A percentile compares a stretch with the other conserved stretches of the same genome.
phyloP scores from a whole-genome alignment of 2,329 filamentous ascomycete species.

The Pseudogymnoascus sp. region DNA sequence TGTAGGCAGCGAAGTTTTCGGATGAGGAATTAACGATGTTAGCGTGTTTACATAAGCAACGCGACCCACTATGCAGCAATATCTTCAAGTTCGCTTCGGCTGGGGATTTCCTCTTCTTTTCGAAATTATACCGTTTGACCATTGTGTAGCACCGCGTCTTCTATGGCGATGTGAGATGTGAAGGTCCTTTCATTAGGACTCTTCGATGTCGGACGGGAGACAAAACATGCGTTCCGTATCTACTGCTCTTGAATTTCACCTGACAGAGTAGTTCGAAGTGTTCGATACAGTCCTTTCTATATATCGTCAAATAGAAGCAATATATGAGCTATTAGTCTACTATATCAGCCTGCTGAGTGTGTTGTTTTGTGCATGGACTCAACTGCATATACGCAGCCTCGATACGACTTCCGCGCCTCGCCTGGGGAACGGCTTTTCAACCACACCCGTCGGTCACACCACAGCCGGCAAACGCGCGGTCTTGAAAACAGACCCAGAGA shows the following conservation, averaged over 20 bases:
- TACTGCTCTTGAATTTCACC: slow-evolving; percentile 66
- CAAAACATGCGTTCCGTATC: slow-evolving; percentile 66
- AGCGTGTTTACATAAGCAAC: slow-evolving; percentile 10
- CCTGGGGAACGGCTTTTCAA: slow-evolving; percentile 13
- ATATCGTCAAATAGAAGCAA: slow-evolving; percentile 5
- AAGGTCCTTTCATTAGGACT: slow-evolving; percentile 47
- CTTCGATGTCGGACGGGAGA: slow-evolving; percentile 55
- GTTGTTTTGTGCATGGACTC: not conserved
- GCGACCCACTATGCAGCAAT: slow-evolving; percentile 13
- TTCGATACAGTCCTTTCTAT: slow-evolving; percentile 7
- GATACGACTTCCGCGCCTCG: slow-evolving; percentile 2
- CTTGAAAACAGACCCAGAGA: not conserved
- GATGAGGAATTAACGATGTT: slow-evolving; percentile 3
- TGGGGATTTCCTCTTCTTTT: slow-evolving; percentile 23
- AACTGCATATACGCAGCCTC: not conserved
- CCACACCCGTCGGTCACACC: slow-evolving; percentile 12
- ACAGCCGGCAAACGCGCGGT: slow-evolving; percentile 1
- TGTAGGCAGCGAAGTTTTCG: slow-evolving; percentile 6
- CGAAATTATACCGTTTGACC: slow-evolving; percentile 31
- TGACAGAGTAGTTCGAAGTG: slow-evolving; percentile 10
- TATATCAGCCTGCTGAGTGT: no score
- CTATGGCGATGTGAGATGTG: slow-evolving; percentile 29
- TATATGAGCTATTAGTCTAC: not conserved
- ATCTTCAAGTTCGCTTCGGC: slow-evolving; percentile 12
- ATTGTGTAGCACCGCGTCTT: slow-evolving; percentile 27